Evolutionary conservation across 1,284 basidiomycete species (phyloP).

Genomic region (Apiotrichum gamsii): DNA sequence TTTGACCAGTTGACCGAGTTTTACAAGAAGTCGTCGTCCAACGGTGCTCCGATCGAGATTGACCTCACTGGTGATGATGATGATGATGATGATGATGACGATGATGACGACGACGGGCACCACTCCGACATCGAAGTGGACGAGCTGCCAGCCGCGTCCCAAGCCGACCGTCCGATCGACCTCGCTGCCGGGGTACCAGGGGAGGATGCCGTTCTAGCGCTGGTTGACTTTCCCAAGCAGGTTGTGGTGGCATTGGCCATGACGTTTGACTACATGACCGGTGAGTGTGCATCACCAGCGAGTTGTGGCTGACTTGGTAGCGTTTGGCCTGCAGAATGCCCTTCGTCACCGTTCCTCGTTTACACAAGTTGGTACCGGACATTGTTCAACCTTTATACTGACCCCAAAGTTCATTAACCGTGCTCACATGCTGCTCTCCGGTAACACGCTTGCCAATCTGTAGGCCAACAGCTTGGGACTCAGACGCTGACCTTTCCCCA

Average conservation of each 20-base stretch:
- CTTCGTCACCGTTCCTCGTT: slow-evolving; percentile 72
- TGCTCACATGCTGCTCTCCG: slow-evolving; percentile 80
- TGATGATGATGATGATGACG: neutral
- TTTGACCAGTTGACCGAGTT: slow-evolving; percentile 67
- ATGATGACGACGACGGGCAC: too few relatives aligned
- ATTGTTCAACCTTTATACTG: neutral
- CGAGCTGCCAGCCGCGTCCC: too few relatives aligned
- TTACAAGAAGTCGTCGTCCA: slow-evolving; percentile 51
- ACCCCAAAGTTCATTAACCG: slow-evolving; percentile 61
- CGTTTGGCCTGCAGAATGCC: slow-evolving; percentile 68
- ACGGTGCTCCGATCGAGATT: slow-evolving; percentile 26
- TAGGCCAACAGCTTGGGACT: slow-evolving; percentile 35
- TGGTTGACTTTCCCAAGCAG: slow-evolving; percentile 64
- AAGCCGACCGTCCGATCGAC: too few relatives aligned
- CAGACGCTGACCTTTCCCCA: slow-evolving; percentile 31
- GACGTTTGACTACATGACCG: slow-evolving; percentile 65
- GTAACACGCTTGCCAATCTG: slow-evolving; percentile 81
- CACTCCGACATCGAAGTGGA: too few relatives aligned
- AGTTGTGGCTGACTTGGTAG: slow-evolving; percentile 23
- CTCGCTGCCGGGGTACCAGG: slow-evolving; percentile 17
- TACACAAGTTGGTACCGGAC: slow-evolving; percentile 46
- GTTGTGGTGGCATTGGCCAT: slow-evolving; percentile 64
- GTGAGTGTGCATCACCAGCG: too few relatives aligned
- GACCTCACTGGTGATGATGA: slow-evolving; percentile 26
- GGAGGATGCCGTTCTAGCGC: slow-evolving; percentile 44